Conservation (phyloP, 768 basidiomycete genomes). For the Nevesoporus exiguus region DNA sequence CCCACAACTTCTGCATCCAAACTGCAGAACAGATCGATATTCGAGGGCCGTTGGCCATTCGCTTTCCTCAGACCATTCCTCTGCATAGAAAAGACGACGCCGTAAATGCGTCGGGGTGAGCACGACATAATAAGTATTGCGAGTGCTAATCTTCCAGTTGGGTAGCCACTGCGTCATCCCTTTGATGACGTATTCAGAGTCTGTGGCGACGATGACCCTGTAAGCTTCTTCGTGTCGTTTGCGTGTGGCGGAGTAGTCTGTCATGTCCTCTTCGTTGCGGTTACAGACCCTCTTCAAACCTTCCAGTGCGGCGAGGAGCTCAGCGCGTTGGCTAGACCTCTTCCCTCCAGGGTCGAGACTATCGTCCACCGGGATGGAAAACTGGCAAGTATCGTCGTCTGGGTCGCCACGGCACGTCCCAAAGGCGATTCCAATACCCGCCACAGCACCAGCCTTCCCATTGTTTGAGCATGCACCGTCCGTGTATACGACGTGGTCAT, state of each 20-base stretch:
- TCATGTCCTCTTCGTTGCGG: conserved; percentile 13
- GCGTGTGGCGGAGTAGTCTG: too few relatives aligned
- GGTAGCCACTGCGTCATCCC: conserved; percentile 35
- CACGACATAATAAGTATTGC: not conserved
- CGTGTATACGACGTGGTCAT: conserved; percentile 26
- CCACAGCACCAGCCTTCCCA: conserved; percentile 18
- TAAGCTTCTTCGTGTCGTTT: too few relatives aligned
- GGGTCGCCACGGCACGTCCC: not conserved
- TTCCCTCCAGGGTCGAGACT: conserved; percentile 14
- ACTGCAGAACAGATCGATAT: conserved; percentile 8
- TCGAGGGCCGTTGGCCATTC: not conserved
- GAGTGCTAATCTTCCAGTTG: conserved; percentile 25
- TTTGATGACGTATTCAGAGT: conserved; percentile 35
- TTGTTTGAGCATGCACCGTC: conserved; percentile 36
- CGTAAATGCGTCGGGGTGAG: not conserved
- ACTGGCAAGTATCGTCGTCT: not conserved
- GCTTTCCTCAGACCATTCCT: not conserved
- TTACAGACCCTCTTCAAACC: conserved; percentile 26
- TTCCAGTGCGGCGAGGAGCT: conserved; percentile 30
- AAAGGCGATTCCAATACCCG: conserved; percentile 7
- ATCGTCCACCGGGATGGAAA: conserved; percentile 24
- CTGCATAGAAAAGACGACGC: not conserved
- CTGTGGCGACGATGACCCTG: conserved; percentile 22
- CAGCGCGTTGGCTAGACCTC: conserved; percentile 32
- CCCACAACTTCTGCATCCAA: not conserved